A percentile compares a stretch with the other conserved stretches of the same genome.
phyloP scores from a whole-genome alignment of 169 alveolate species.

The Pseudocohnilembus persalinus region DNA sequence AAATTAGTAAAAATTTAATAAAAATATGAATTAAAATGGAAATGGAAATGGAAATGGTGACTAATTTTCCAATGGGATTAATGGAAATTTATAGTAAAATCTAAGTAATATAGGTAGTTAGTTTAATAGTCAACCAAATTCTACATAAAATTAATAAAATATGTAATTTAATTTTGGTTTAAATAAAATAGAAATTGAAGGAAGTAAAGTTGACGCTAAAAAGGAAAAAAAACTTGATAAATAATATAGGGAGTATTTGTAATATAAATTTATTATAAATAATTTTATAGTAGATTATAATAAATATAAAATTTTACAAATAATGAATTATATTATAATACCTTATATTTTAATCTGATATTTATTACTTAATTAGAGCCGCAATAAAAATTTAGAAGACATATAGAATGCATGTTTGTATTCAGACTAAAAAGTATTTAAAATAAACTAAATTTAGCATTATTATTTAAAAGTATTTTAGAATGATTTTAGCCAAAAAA shows the following conservation, averaged over 20 bases:
- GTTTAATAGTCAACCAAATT: slow-evolving; percentile 1
- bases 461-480: too few relatives aligned
- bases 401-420: neutral
- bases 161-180: neutral
- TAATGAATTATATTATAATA: too few relatives aligned
- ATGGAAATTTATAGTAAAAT: neutral
- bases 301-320: too few relatives aligned
- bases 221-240: slow-evolving; percentile 36
- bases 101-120: too few relatives aligned
- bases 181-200: slow-evolving; percentile 19
- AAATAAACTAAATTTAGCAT: too few relatives aligned
- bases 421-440: neutral
- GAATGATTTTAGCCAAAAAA: too few relatives aligned
- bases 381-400: too few relatives aligned
- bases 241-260: slow-evolving; percentile 12
- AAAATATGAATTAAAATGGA: slow-evolving; percentile 27
- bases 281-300: neutral
- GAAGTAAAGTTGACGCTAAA: slow-evolving; percentile 23
- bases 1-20: neutral
- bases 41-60: neutral
- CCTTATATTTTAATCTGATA: neutral
- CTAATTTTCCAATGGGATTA: neutral
- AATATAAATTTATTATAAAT: neutral
- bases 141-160: neutral
- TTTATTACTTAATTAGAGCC: neutral